Conservation (phyloP, 2,329 filamentous ascomycete species). For the Ophiostoma perfectum region DNA sequence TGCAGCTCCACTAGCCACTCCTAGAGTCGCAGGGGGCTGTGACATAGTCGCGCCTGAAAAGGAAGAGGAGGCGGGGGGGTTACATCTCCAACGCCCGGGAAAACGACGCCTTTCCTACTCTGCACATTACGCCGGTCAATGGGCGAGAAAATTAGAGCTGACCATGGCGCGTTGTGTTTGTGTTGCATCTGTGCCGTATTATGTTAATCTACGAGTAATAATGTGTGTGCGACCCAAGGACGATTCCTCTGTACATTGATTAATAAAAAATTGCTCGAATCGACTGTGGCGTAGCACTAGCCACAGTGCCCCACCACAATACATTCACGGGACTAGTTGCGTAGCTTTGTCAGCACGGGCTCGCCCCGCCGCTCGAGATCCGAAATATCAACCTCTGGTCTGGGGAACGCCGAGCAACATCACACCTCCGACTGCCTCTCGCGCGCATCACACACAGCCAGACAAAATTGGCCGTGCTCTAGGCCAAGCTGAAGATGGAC, state of each 20-base stretch:
- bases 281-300: not conserved
- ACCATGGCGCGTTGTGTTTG: not conserved
- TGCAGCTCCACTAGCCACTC: too few relatives aligned
- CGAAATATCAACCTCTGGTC: conserved; percentile 9
- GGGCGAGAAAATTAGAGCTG: conserved; percentile 7
- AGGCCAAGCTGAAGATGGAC: conserved; percentile 61
- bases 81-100: conserved; percentile 19
- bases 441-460: conserved; percentile 4
- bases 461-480: not conserved
- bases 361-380: conserved; percentile 9
- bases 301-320: not conserved
- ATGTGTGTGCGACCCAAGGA: not conserved
- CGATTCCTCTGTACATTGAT: not conserved
- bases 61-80: conserved; percentile 16
- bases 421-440: not conserved
- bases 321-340: not conserved
- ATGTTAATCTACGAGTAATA: not conserved
- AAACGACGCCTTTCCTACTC: conserved; percentile 24
- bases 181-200: not conserved
- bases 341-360: not conserved
- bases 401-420: not conserved
- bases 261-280: not conserved
- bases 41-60: conserved; percentile 12
- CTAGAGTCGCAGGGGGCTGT: conserved; percentile 14
- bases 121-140: conserved; percentile 21